Conservation (phyloP, 23 red algal genomes). For the Gracilariopsis chorda region DNA sequence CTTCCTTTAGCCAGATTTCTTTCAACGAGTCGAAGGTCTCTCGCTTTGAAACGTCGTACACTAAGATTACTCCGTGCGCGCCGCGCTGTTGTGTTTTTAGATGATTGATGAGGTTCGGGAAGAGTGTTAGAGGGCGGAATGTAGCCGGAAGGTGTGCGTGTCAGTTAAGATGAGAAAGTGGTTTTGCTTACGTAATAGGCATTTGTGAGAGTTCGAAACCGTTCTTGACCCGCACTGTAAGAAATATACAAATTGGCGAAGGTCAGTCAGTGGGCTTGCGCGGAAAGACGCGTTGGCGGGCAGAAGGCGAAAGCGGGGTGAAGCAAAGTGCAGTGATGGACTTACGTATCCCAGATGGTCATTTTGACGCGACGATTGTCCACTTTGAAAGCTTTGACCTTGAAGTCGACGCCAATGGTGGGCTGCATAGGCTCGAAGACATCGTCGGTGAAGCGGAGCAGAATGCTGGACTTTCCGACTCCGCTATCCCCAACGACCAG, state of each 20-base stretch:
- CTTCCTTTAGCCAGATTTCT: slow-evolving; percentile 78
- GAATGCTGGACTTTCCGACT: slow-evolving; percentile 81
- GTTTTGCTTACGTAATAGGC: slow-evolving; percentile 76
- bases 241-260: too few species aligned
- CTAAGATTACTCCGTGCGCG: slow-evolving; percentile 82
- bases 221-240: slow-evolving; percentile 78
- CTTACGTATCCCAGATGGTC: slow-evolving; percentile 91
- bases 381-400: slow-evolving; percentile 69
- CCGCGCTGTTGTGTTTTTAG: slow-evolving; percentile 23
- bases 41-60: slow-evolving; percentile 79
- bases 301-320: too few species aligned
- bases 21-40: slow-evolving; percentile 65
- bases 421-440: slow-evolving; percentile 75
- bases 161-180: background rate
- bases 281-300: background rate
- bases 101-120: background rate
- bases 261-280: too few species aligned
- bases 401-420: slow-evolving; percentile 90
- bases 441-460: slow-evolving; percentile 82
- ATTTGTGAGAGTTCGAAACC: slow-evolving; percentile 86
- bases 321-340: background rate
- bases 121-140: background rate
- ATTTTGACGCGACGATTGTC: slow-evolving; percentile 72
- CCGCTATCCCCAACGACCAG: slow-evolving; percentile 84
- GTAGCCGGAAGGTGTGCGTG: background rate